Percentiles rank a stretch among this genome's conserved stretches.
Evolutionary conservation across 495 filamentous ascomycete genomes (phyloP).

Genomic region (Symbiotaphrina buchneri): DNA sequence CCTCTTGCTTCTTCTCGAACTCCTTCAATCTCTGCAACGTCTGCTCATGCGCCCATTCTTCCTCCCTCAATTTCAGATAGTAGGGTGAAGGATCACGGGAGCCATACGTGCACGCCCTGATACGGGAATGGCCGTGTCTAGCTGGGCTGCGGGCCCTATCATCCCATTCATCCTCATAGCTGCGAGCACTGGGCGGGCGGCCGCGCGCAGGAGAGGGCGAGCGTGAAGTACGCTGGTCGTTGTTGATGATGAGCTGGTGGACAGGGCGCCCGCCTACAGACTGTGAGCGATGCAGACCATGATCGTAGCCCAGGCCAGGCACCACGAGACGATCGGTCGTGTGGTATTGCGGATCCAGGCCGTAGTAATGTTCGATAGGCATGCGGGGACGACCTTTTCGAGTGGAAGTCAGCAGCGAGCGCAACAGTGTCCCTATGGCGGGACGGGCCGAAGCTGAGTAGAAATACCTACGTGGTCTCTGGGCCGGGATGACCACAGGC

Average conservation of each 20-base stretch:
- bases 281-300: constrained; percentile 1
- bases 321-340: not conserved
- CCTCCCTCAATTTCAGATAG: constrained; percentile 7
- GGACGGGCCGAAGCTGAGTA: too few species aligned
- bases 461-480: too few species aligned
- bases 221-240: not conserved
- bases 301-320: not conserved
- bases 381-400: constrained; percentile 3
- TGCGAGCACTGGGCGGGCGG: constrained; percentile 1
- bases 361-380: constrained; percentile 2
- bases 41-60: constrained; percentile 20
- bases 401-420: too few species aligned
- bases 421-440: too few species aligned
- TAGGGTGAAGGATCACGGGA: constrained; percentile 3
- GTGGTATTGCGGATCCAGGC: constrained; percentile 3
- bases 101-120: not conserved
- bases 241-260: not conserved
- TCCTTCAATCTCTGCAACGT: constrained; percentile 11
- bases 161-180: constrained; percentile 1
- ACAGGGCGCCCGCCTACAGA: constrained; percentile 1
- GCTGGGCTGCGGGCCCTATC: constrained; percentile 1
- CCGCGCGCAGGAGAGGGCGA: constrained; percentile 2
- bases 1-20: constrained; percentile 32
- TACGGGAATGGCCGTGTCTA: constrained; percentile 2
- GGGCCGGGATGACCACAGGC: too few species aligned